These are phyloP conservation scores for Uronychia binucleata DNA, from an alignment of 73 alveolate species.

Conservation along the genomic window DNA sequence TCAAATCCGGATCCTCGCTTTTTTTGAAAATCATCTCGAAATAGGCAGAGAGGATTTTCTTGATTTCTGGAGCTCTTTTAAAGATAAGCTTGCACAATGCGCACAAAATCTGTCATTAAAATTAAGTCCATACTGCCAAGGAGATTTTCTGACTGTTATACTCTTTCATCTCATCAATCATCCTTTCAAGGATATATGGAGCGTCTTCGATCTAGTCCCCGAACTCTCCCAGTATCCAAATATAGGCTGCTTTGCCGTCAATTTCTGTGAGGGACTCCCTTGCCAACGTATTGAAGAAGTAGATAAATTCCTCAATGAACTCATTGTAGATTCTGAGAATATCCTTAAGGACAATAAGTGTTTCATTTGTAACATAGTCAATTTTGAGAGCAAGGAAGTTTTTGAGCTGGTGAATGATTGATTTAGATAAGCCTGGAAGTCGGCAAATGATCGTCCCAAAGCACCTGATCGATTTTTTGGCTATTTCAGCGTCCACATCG, in stretches of 20 bases:
- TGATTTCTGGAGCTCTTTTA: conserved; percentile 82
- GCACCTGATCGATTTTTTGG: conserved; percentile 79
- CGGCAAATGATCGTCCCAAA: conserved; percentile 79
- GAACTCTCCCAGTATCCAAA: conserved; percentile 87
- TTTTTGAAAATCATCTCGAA: conserved; percentile 60
- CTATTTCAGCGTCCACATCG: conserved; percentile 86
- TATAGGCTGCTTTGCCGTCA: conserved; percentile 78
- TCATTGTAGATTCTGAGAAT: conserved; percentile 74
- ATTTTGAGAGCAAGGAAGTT: conserved; percentile 74
- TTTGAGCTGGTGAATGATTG: conserved; percentile 69
- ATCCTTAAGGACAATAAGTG: conserved; percentile 72
- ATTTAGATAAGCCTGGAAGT: conserved; percentile 67
- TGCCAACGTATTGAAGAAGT: conserved; percentile 33
- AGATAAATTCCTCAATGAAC: conserved; percentile 63
- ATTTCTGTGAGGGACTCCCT: conserved; percentile 48
- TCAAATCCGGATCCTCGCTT: conserved; percentile 68
- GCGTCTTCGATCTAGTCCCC: conserved; percentile 78
- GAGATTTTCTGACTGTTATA: conserved; percentile 51
- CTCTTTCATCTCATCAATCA: conserved; percentile 80
- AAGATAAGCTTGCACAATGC: conserved; percentile 73
- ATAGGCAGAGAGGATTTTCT: conserved; percentile 71
- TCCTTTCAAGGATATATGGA: conserved; percentile 84
- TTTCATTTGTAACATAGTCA: conserved; percentile 76
- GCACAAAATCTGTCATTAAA: conserved; percentile 25
- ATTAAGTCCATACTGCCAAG: conserved; percentile 20